phyloP scores from a whole-genome alignment of 2,329 filamentous ascomycete genomes.

The Sordariomycetes sp. region DNA sequence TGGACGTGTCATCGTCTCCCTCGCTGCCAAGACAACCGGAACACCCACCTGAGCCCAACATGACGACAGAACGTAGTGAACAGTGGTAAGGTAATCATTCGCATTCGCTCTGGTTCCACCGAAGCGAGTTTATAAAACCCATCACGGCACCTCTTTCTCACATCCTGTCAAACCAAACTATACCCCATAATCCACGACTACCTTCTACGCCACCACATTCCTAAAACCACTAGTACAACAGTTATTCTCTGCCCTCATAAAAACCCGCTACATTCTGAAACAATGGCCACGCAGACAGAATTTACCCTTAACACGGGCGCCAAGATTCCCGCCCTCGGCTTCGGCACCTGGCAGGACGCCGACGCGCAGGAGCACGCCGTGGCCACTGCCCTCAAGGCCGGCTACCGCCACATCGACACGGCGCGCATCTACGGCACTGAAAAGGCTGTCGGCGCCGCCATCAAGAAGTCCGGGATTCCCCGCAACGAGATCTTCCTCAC shows the following conservation, averaged over 20 bases:
- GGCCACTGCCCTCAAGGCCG: conserved; percentile 49
- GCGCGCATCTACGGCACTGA: conserved; percentile 71
- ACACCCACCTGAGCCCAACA: background rate
- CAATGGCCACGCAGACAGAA: conserved; percentile 16
- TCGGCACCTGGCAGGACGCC: conserved; percentile 69
- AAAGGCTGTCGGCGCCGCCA: conserved; percentile 50
- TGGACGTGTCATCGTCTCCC: background rate
- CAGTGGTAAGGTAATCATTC: background rate
- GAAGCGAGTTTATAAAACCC: background rate
- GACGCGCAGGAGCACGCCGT: conserved; percentile 59
- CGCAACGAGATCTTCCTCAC: conserved; percentile 58
- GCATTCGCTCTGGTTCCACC: background rate
- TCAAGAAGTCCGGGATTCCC: conserved; percentile 48
- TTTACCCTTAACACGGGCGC: conserved; percentile 63
- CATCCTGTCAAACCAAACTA: too few species aligned
- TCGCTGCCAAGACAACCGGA: background rate
- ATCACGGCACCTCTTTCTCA: too few species aligned
- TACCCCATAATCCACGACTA: too few species aligned
- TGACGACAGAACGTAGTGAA: background rate
- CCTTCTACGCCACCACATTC: too few species aligned
- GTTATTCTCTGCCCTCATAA: too few species aligned
- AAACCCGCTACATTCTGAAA: conserved; percentile 25
- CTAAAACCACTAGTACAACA: too few species aligned
- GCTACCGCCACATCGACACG: conserved; percentile 68
- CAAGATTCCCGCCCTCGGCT: conserved; percentile 64